phyloP scores from a whole-genome alignment of 768 basidiomycete species.

The Boletus sensibilis region DNA sequence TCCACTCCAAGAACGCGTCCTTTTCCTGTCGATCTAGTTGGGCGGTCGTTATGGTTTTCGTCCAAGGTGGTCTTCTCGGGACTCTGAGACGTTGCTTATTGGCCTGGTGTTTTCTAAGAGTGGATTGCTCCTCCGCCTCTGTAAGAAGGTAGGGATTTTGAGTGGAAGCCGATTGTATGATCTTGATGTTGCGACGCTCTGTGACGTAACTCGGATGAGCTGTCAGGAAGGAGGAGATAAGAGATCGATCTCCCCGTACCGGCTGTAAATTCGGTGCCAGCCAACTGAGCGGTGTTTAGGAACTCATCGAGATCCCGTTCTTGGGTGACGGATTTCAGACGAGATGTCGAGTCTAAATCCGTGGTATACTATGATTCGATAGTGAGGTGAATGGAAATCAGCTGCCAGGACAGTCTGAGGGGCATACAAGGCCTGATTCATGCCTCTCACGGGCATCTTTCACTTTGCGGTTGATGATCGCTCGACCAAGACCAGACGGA shows the following conservation, averaged over 20 bases:
- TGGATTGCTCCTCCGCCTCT: conserved; percentile 75
- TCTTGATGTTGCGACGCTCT: conserved; percentile 82
- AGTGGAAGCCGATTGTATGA: conserved; percentile 54
- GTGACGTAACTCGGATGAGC: conserved; percentile 3
- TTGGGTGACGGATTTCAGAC: conserved; percentile 90
- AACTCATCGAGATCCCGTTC: conserved; percentile 96
- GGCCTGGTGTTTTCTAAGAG: conserved; percentile 69
- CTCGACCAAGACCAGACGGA: conserved; percentile 84
- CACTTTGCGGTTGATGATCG: conserved; percentile 89
- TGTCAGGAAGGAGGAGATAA: neutral
- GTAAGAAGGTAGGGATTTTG: conserved; percentile 88
- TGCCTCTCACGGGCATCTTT: conserved; percentile 36
- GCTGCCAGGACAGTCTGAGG: neutral
- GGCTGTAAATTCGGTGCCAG: conserved; percentile 93
- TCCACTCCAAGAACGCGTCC: conserved; percentile 89
- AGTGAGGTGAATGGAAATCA: conserved; percentile 26
- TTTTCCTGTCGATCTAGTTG: conserved; percentile 90
- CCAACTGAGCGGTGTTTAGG: conserved; percentile 89
- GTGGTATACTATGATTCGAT: conserved; percentile 54
- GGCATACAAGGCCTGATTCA: conserved; percentile 60
- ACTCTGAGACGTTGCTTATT: conserved; percentile 78
- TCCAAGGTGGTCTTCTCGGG: conserved; percentile 90
- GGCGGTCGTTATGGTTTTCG: conserved; percentile 66
- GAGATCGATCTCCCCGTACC: conserved; percentile 47
- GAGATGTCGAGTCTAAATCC: conserved; percentile 64